Conservation (phyloP, 2,329 filamentous ascomycete species). For the Aspergillus ruber region DNA sequence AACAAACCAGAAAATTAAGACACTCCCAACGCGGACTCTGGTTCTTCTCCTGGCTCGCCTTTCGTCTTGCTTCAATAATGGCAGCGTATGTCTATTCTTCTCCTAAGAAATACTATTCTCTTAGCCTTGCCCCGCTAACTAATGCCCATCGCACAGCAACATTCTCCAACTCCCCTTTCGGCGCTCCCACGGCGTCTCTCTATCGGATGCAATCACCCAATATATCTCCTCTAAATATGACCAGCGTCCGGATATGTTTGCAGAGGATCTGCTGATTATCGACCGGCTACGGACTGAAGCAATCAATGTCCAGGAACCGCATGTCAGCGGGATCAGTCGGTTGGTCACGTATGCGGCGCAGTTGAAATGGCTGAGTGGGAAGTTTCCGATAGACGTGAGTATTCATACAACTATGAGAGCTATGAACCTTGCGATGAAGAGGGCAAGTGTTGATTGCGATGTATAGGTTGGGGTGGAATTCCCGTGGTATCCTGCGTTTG, state of each 20-base stretch:
- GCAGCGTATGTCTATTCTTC: constrained; percentile 25
- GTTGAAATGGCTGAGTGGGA: constrained; percentile 84
- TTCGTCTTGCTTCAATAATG: constrained; percentile 19
- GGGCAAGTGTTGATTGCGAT: constrained; percentile 4
- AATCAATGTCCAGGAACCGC: constrained; percentile 81
- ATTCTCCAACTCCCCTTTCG: constrained; percentile 78
- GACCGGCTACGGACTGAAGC: constrained; percentile 77
- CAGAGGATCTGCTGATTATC: constrained; percentile 77
- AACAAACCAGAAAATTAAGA: constrained; percentile 18
- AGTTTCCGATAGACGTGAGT: constrained; percentile 88
- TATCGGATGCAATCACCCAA: constrained; percentile 77
- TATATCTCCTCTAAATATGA: constrained; percentile 99
- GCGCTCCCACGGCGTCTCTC: constrained; percentile 68
- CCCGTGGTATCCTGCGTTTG: constrained; percentile 88
- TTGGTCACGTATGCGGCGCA: constrained; percentile 89
- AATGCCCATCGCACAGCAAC: constrained; percentile 27
- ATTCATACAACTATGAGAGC: background rate
- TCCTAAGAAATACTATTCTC: background rate
- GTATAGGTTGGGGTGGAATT: constrained; percentile 84
- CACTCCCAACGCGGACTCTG: constrained; percentile 4
- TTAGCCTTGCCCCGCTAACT: background rate
- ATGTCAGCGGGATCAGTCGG: constrained; percentile 77
- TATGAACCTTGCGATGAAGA: background rate
- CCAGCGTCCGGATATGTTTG: constrained; percentile 96
- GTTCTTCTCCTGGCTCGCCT: constrained; percentile 6